Evolutionary conservation across 73 alveolate genomes (phyloP).

Genomic region (Blepharisma stoltei): DNA sequence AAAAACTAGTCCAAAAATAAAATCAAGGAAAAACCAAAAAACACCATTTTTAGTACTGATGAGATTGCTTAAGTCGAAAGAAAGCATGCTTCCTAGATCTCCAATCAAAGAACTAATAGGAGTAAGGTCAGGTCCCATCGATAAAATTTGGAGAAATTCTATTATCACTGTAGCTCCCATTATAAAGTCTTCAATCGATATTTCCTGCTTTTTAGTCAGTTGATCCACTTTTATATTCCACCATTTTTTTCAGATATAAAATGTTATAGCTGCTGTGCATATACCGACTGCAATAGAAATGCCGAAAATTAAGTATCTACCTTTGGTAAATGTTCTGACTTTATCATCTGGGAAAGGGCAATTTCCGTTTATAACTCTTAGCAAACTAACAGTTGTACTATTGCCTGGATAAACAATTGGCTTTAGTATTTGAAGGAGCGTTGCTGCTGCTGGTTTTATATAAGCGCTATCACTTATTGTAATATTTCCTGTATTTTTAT

Average conservation of each 20-base stretch:
- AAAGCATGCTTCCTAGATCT: not conserved
- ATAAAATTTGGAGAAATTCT: constrained; percentile 9
- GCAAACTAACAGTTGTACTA: too few relatives aligned
- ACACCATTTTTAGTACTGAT: not conserved
- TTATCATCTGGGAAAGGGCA: constrained; percentile 32
- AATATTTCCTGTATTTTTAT: too few relatives aligned
- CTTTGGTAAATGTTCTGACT: not conserved
- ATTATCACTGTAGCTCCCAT: not conserved
- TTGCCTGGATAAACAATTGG: too few relatives aligned
- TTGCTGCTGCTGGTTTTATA: too few relatives aligned
- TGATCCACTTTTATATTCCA: not conserved
- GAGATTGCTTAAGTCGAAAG: not conserved
- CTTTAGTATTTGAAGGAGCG: too few relatives aligned
- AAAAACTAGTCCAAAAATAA: not conserved
- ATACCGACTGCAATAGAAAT: not conserved
- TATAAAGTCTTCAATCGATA: not conserved
- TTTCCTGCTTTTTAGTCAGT: not conserved
- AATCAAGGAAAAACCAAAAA: not conserved
- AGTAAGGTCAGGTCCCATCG: constrained; percentile 9
- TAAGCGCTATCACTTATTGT: too few relatives aligned
- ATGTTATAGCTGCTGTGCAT: not conserved
- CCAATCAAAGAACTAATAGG: not conserved
- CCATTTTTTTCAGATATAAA: not conserved
- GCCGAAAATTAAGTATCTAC: not conserved
- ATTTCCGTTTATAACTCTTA: not conserved